Evolutionary conservation across 1,139 yeast genomes (phyloP).

Genomic region (Taphrina communis): DNA sequence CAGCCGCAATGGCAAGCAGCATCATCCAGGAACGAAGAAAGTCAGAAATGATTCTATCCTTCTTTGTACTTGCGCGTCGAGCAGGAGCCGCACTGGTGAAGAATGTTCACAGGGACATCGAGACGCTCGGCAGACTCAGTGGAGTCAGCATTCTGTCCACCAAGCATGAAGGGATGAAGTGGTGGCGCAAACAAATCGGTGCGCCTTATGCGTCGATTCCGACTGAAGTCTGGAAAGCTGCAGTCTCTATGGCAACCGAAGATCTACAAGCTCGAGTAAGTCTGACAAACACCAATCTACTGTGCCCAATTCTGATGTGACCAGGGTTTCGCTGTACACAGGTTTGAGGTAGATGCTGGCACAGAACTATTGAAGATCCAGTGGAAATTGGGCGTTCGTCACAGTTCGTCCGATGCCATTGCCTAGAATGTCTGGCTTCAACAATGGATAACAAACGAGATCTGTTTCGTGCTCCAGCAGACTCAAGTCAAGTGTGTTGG

Average conservation of each 20-base stretch:
- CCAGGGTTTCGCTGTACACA: slow-evolving; percentile 19
- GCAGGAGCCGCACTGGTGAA: slow-evolving; percentile 11
- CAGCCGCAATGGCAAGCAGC: background rate
- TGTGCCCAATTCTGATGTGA: background rate
- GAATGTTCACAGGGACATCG: slow-evolving; percentile 13
- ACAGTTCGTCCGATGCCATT: background rate
- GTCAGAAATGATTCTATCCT: slow-evolving; percentile 8
- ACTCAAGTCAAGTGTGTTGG: background rate
- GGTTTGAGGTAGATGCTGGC: slow-evolving; percentile 6
- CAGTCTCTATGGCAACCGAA: slow-evolving; percentile 10
- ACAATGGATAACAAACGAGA: background rate
- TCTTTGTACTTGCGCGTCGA: slow-evolving; percentile 4
- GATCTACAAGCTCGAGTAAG: slow-evolving; percentile 16
- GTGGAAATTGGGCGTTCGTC: slow-evolving; percentile 6
- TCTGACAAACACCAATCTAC: background rate
- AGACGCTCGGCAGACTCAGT: slow-evolving; percentile 2
- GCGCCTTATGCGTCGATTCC: background rate
- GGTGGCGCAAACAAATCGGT: slow-evolving; percentile 14
- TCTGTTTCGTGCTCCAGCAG: background rate
- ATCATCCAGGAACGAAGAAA: background rate
- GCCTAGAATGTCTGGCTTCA: background rate
- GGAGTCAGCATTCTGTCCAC: background rate
- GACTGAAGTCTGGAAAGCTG: slow-evolving; percentile 9
- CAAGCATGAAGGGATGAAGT: slow-evolving; percentile 13
- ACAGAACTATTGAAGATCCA: background rate